These are phyloP conservation scores for Fusarium sp. DNA, from an alignment of 2,329 filamentous ascomycete species.

Conservation along the genomic window DNA sequence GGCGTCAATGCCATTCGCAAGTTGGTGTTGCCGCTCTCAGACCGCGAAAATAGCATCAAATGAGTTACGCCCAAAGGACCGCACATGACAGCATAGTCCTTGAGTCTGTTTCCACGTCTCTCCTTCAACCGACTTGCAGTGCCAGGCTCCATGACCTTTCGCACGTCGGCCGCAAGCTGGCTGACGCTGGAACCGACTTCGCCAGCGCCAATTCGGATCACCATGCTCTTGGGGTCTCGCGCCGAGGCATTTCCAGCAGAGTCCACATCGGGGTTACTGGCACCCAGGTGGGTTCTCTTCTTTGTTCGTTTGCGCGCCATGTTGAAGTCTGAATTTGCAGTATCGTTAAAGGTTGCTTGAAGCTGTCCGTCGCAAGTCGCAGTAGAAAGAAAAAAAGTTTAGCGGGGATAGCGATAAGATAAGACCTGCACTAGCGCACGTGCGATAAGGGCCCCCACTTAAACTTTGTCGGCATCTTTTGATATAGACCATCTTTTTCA, in stretches of 20 bases:
- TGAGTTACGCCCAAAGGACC: slow-evolving; percentile 94
- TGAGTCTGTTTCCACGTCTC: slow-evolving; percentile 84
- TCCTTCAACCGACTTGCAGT: slow-evolving; percentile 91
- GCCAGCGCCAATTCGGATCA: slow-evolving; percentile 94
- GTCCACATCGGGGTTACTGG: slow-evolving; percentile 66
- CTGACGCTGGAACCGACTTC: slow-evolving; percentile 92
- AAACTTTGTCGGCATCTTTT: slow-evolving; percentile 42
- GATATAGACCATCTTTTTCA: slow-evolving; percentile 10
- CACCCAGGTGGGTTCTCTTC: slow-evolving; percentile 85
- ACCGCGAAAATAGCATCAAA: slow-evolving; percentile 90
- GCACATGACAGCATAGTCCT: slow-evolving; percentile 95
- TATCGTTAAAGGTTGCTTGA: slow-evolving; percentile 20
- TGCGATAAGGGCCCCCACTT: slow-evolving; percentile 48
- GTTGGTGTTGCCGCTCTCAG: slow-evolving; percentile 89
- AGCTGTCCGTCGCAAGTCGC: slow-evolving; percentile 36
- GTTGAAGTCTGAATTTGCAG: slow-evolving; percentile 33
- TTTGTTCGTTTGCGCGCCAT: slow-evolving; percentile 88
- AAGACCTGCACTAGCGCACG: slow-evolving; percentile 33
- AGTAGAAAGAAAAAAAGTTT: slow-evolving; percentile 49
- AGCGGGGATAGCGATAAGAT: slow-evolving; percentile 48
- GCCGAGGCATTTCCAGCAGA: slow-evolving; percentile 68
- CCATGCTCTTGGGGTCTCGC: slow-evolving; percentile 92
- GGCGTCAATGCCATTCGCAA: slow-evolving; percentile 87
- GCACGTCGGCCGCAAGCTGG: slow-evolving; percentile 90
- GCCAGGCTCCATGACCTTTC: slow-evolving; percentile 93